These are phyloP conservation scores for Pelargonium australe DNA, from an alignment of 441 rosid species.

Conservation along the genomic window DNA sequence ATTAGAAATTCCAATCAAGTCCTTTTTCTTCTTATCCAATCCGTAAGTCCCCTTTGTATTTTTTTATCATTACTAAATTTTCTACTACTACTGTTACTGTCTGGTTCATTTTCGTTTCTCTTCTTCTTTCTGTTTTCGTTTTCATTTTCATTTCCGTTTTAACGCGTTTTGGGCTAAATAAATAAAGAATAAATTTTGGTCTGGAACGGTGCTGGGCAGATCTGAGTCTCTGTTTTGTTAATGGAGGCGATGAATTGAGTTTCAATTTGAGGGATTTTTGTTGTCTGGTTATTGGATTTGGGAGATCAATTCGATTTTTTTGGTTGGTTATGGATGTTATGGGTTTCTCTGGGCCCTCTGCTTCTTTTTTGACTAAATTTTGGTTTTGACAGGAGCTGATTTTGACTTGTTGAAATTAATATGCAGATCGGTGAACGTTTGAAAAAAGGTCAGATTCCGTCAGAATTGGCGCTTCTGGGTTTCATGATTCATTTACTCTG, in stretches of 20 bases:
- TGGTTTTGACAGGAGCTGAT: background rate
- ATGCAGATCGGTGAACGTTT: conserved; percentile 24
- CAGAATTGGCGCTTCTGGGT: conserved; percentile 7
- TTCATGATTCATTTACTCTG: background rate
- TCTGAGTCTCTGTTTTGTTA: conserved; percentile 24
- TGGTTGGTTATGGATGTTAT: conserved; percentile 15
- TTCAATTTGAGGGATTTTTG: background rate
- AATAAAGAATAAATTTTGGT: conserved; percentile 4
- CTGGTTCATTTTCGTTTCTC: background rate
- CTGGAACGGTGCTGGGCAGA: conserved; percentile 26
- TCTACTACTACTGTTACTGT: background rate
- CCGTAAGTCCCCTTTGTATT: conserved; percentile 43
- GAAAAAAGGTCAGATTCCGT: background rate
- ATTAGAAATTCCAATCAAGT: conserved; percentile 24
- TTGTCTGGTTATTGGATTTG: background rate
- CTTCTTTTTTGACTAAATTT: background rate
- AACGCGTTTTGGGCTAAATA: background rate
- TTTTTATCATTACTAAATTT: conserved; percentile 16
- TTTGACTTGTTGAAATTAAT: background rate
- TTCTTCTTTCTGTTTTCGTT: background rate
- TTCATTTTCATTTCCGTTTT: background rate
- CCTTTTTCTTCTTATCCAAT: conserved; percentile 40
- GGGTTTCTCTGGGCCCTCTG: conserved; percentile 3
- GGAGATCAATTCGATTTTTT: background rate
- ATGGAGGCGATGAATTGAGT: background rate